phyloP scores from a whole-genome alignment of 805 yeast genomes.

The Yarrowia sp. region DNA sequence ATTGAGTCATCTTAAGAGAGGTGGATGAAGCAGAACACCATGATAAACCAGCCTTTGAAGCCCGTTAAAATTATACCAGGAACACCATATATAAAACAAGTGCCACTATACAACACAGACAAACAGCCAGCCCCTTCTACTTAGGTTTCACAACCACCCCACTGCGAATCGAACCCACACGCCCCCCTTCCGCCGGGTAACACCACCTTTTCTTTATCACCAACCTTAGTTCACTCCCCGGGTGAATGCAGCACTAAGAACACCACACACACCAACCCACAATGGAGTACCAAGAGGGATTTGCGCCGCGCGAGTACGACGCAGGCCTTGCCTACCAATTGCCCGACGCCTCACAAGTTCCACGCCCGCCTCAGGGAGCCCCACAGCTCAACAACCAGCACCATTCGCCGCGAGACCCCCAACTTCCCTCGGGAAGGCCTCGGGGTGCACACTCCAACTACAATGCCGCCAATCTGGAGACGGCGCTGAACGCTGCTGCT shows the following conservation, averaged over 20 bases:
- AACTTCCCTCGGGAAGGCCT: not conserved
- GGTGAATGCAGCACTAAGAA: not conserved
- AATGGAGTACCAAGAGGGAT: slow-evolving; percentile 24
- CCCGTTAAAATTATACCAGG: too few species aligned
- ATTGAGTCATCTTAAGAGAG: too few species aligned
- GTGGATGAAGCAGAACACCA: too few species aligned
- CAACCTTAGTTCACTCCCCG: slow-evolving; percentile 4
- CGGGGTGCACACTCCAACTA: too few species aligned
- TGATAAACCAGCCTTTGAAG: too few species aligned
- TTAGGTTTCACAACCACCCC: not conserved
- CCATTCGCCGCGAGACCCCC: slow-evolving; percentile 2
- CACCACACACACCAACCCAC: not conserved
- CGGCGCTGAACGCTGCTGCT: not conserved
- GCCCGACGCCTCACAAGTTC: slow-evolving; percentile 13
- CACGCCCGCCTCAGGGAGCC: not conserved
- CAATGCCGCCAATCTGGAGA: not conserved
- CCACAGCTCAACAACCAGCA: slow-evolving; percentile 8
- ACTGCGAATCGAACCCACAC: not conserved
- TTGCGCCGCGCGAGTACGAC: slow-evolving; percentile 24
- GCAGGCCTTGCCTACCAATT: slow-evolving; percentile 8
- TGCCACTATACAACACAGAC: not conserved
- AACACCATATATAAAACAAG: too few species aligned
- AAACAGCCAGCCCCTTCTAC: not conserved
- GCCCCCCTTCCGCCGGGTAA: not conserved
- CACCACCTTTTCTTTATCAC: slow-evolving; percentile 26